phyloP scores from a whole-genome alignment of 768 basidiomycete species.

The Amanita rubescens region DNA sequence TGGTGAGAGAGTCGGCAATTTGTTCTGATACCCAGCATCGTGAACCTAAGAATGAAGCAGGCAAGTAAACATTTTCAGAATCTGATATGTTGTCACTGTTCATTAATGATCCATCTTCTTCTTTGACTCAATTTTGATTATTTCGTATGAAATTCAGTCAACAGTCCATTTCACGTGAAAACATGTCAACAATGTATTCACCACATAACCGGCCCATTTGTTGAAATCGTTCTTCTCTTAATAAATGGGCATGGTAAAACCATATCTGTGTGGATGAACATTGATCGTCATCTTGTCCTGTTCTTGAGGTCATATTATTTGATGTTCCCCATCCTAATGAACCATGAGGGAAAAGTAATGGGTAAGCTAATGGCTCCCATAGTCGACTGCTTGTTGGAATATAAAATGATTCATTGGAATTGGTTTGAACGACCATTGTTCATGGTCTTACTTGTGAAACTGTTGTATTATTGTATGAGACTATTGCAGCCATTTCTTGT shows the following conservation, averaged over 20 bases:
- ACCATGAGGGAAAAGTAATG: conserved; percentile 29
- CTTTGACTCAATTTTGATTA: conserved; percentile 16
- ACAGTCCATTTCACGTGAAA: conserved; percentile 23
- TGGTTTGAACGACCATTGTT: too few species aligned
- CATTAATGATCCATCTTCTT: not conserved
- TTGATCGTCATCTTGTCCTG: not conserved
- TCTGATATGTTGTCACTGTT: too few species aligned
- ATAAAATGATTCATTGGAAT: not conserved
- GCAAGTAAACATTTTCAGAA: not conserved
- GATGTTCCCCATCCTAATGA: conserved; percentile 26
- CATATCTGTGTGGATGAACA: not conserved
- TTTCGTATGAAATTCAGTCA: conserved; percentile 25
- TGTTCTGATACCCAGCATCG: not conserved
- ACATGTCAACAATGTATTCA: conserved; percentile 35
- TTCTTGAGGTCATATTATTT: not conserved
- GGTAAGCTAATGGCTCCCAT: conserved; percentile 31
- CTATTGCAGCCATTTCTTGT: too few species aligned
- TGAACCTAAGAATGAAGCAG: not conserved
- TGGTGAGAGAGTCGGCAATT: not conserved
- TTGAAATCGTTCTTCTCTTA: conserved; percentile 22
- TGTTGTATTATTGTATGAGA: too few species aligned
- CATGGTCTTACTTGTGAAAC: too few species aligned
- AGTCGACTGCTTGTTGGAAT: conserved; percentile 22
- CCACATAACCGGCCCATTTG: conserved; percentile 26
- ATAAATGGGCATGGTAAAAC: not conserved